These are phyloP conservation scores for Neolecta irregularis DNA, from an alignment of 1,139 yeast genomes.

Conservation along the genomic window DNA sequence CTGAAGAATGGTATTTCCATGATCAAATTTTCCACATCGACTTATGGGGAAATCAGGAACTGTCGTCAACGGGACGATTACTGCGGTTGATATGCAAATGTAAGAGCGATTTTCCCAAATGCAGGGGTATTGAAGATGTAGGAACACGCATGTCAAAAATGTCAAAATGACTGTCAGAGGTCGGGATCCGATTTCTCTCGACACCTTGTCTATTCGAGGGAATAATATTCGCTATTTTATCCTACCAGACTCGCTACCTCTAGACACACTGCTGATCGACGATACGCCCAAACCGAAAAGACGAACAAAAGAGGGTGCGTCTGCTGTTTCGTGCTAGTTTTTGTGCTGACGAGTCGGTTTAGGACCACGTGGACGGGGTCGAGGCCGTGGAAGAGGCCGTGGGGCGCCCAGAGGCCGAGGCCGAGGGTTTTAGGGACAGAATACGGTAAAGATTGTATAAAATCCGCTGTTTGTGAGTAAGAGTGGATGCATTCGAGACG, in stretches of 20 bases:
- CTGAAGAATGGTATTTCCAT: conserved; percentile 55
- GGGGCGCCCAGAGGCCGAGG: conserved; percentile 21
- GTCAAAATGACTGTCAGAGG: conserved; percentile 61
- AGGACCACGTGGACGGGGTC: conserved; percentile 12
- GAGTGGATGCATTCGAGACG: too few relatives aligned
- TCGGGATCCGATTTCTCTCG: conserved; percentile 58
- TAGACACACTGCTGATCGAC: conserved; percentile 59
- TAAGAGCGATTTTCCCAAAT: too few relatives aligned
- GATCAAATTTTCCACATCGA: conserved; percentile 23
- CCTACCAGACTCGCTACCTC: conserved; percentile 74
- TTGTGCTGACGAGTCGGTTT: conserved; percentile 13
- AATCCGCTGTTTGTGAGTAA: too few relatives aligned
- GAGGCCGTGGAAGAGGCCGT: conserved; percentile 18
- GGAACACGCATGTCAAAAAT: conserved; percentile 69
- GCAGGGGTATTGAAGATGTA: too few relatives aligned
- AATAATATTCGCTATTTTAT: conserved; percentile 74
- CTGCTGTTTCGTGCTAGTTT: conserved; percentile 13
- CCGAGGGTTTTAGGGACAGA: too few relatives aligned
- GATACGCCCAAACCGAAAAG: conserved; percentile 34
- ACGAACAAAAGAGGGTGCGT: conserved; percentile 18
- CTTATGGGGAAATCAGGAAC: conserved; percentile 25
- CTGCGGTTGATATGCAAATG: conserved; percentile 84
- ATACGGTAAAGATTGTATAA: too few relatives aligned
- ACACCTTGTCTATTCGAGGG: conserved; percentile 76
- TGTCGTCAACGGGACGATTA: conserved; percentile 49